These are phyloP conservation scores for Meredithiella fracta DNA, from an alignment of 2,329 filamentous ascomycete species.

Conservation along the genomic window DNA sequence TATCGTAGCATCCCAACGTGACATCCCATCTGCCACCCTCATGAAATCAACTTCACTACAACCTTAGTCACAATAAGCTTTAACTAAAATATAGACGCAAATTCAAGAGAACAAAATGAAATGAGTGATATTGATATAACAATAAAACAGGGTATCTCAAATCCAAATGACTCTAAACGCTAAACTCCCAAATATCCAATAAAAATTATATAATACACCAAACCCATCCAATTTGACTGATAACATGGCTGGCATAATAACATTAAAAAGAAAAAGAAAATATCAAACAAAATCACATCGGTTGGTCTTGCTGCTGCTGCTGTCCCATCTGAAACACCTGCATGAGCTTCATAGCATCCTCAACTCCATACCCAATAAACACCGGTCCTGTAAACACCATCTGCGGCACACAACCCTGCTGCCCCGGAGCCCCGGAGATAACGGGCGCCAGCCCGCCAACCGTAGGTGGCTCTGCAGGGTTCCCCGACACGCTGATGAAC, in stretches of 20 bases:
- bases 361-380: constrained; percentile 78
- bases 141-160: not conserved
- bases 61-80: not conserved
- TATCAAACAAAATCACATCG: not conserved
- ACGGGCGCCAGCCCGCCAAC: not conserved
- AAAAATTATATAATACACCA: not conserved
- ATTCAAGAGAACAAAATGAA: not conserved
- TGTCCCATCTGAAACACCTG: constrained; percentile 33
- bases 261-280: not conserved
- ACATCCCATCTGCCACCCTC: too few species aligned
- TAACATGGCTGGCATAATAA: not conserved
- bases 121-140: too few species aligned
- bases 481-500: constrained; percentile 32
- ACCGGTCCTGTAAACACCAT: constrained; percentile 88
- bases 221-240: not conserved
- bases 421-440: not conserved
- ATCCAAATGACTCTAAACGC: not conserved
- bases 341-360: constrained; percentile 64
- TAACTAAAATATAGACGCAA: not conserved
- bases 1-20: too few species aligned
- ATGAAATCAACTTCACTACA: not conserved
- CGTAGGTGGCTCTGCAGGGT: constrained; percentile 17
- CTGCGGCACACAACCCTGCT: constrained; percentile 29
- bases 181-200: not conserved
- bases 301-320: not conserved